Evolutionary conservation across 495 filamentous ascomycete genomes (phyloP), one percentile per base, ranked within the genome.

Genomic region (Penicillium flavigenum): DNA sequence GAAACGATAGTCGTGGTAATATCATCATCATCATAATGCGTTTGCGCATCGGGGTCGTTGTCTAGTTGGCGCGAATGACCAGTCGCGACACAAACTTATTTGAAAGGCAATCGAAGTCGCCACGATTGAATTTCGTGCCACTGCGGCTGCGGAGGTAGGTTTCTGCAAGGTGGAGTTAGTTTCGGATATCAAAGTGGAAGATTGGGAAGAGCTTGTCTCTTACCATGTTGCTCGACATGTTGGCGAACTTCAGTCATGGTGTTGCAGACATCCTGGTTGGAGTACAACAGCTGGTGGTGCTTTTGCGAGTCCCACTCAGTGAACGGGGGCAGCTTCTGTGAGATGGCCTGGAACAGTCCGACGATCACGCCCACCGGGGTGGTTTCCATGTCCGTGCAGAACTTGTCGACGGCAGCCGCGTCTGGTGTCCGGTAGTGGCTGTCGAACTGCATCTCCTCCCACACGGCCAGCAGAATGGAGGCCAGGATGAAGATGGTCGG

Each of bases 371-470:
- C 92, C 49, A 96, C 92, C 1, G 92, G 92, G 32, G 88, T 92
- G 10, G 86, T 87, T 80, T 96, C 92, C 92, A 96, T 96, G 59
- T 96, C 92, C 43, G 77, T 80, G 79, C 91, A 96, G 82, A 96
- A 96, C 73, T 94, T 95, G 58, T 90, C 83, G 26, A 95, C 91
- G 6, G 88, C 88, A 43, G 83, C 78, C 27, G 86, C 80, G 70
- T 96, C 91, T 12, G 88, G 90, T 10, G 91, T 85, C 44, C 91
- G 88, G 78, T 96, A 96, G 69, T 94, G 88, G 79, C 87, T 91
- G 72, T 96, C 92, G 71, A 96, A 96, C 70, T 96, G 92, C 84
- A 96, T 96, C 78, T 95, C 87, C 71, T 96, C 92, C 92, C 92
- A 96, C 9, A 96, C 90, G 31, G 88, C 90, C 49, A 96, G 79